Evolutionary conservation across 23 red algal genomes (phyloP).

Genomic region (Gracilaria vermiculophylla): DNA sequence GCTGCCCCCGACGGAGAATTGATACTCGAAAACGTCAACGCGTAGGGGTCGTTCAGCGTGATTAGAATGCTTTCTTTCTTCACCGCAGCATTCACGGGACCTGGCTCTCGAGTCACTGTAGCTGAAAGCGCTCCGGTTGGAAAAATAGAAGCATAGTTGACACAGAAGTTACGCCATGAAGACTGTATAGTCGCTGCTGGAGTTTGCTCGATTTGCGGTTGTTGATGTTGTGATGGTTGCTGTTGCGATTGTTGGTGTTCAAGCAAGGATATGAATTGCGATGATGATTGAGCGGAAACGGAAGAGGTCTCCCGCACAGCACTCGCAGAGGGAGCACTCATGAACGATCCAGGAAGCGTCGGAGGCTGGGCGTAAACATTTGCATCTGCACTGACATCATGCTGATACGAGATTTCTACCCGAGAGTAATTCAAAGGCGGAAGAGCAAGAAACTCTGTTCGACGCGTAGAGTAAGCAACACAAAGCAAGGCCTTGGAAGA

Average conservation of each 20-base stretch:
- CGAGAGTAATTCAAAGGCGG: constrained; percentile 30
- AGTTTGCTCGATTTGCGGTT: neutral
- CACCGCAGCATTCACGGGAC: constrained; percentile 13
- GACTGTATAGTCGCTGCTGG: constrained; percentile 4
- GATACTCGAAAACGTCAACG: constrained; percentile 21
- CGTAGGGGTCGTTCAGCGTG: constrained; percentile 36
- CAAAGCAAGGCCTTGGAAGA: constrained; percentile 31
- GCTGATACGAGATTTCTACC: constrained; percentile 21
- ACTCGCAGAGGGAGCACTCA: neutral
- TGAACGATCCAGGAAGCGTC: neutral
- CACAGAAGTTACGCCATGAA: constrained; percentile 60
- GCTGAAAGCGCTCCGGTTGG: constrained; percentile 51
- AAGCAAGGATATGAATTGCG: neutral
- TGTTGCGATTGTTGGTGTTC: neutral
- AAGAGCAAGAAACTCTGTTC: constrained; percentile 14
- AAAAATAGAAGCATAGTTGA: constrained; percentile 54
- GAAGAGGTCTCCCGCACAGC: neutral
- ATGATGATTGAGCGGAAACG: neutral
- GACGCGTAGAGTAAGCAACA: constrained; percentile 14
- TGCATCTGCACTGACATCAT: neutral
- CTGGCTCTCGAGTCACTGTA: constrained; percentile 36
- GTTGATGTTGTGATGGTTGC: neutral
- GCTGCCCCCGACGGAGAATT: neutral
- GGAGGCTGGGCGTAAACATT: neutral
- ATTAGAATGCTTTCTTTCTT: constrained; percentile 56